Evolutionary conservation across 202 grass and related monocot species (phyloP), one percentile per base, ranked within the genome.

Genomic region (Schoenoplectus tabernaemontani): DNA sequence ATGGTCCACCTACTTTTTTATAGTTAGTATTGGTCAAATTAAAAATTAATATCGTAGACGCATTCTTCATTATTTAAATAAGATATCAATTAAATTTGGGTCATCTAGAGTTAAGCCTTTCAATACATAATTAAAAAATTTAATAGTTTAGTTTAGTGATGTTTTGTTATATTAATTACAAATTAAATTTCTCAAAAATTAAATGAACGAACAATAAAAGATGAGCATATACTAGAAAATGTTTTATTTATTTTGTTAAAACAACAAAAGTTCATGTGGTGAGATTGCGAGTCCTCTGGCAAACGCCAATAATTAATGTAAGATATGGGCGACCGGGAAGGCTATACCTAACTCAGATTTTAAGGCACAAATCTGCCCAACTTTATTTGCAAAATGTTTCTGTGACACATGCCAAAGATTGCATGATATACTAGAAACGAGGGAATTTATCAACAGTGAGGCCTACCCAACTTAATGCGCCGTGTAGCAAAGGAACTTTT

Each of bases 381-480:
- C 36, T 19, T 42, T 23, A 69, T 44, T 69, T 69, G 38, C 65
- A 44, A 44, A 7, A 47, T 71, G 66, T 47, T 71, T 23, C 23
- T 0, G 1, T 19, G 66, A 47, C 42, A 48, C 67, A 28, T 71
- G 67, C 30, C 67, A 48, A 48, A 11, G 22, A 66, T 15, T 16
- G 12, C 42, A 47, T 47, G 11, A 71, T 48, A 30, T 4, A n/a
- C 48, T 15, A 42, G 42, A n/a, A 1, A 48, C 5, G 16, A 72
- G 68, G 68, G 42, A 70, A 46, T 70, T 38, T 22, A 66, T 42
- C 36, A 22, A 67, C 36, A 41, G 2, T 74, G 46, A 74, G 6
- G 53, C 69, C 69, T 53, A 74, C 69, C 69, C 33, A 61, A 64
- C 38, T 80, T 63, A 80, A 80, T 80, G 77, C 13, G 77, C 77